Conservation (phyloP, 805 yeast species). For the Nakazawaea populi region DNA sequence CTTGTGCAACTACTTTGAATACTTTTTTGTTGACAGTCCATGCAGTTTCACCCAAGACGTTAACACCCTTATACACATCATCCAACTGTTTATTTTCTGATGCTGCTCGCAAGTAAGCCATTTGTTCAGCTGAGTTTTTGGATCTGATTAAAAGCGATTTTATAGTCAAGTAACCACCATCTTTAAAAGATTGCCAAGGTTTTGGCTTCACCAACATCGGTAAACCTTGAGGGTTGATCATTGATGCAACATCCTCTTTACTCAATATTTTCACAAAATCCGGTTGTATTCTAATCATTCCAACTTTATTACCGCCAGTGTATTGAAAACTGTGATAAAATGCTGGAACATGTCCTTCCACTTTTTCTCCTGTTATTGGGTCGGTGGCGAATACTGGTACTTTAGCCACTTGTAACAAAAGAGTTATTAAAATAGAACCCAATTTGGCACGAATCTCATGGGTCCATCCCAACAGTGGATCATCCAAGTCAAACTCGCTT, state of each 20-base stretch:
- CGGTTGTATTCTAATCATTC: slow-evolving; percentile 74
- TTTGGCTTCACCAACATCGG: slow-evolving; percentile 93
- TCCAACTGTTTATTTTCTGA: slow-evolving; percentile 61
- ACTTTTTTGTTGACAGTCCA: slow-evolving; percentile 86
- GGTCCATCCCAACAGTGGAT: slow-evolving; percentile 41
- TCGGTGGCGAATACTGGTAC: slow-evolving; percentile 76
- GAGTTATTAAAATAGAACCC: slow-evolving; percentile 74
- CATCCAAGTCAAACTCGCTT: slow-evolving; percentile 7
- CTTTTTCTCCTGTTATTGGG: slow-evolving; percentile 64
- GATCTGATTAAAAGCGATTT: slow-evolving; percentile 65
- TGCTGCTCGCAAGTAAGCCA: slow-evolving; percentile 84
- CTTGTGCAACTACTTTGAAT: slow-evolving; percentile 60
- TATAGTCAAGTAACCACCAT: slow-evolving; percentile 79
- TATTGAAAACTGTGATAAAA: slow-evolving; percentile 85
- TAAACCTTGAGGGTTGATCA: slow-evolving; percentile 72
- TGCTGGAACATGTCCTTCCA: slow-evolving; percentile 81
- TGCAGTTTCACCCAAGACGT: slow-evolving; percentile 79
- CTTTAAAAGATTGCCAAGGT: slow-evolving; percentile 77
- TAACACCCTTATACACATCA: slow-evolving; percentile 71
- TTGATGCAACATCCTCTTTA: slow-evolving; percentile 55
- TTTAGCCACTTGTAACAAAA: slow-evolving; percentile 75
- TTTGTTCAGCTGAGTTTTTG: slow-evolving; percentile 82
- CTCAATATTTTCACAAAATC: slow-evolving; percentile 61
- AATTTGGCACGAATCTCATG: slow-evolving; percentile 56
- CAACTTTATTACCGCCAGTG: slow-evolving; percentile 70